Evolutionary conservation across 2,329 filamentous ascomycete genomes (phyloP).

Genomic region (Xylaria sp.): DNA sequence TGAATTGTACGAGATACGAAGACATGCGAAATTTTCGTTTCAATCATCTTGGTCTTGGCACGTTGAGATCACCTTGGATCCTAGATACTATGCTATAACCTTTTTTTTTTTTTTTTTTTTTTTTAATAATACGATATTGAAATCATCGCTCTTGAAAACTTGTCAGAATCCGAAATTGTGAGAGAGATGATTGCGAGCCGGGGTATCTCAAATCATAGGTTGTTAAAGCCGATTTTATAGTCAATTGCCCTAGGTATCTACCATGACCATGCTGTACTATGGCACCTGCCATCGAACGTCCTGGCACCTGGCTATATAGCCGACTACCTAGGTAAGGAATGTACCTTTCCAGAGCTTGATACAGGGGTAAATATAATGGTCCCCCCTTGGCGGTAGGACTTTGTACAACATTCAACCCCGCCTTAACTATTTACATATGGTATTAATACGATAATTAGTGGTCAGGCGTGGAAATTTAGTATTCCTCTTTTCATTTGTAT

Average conservation of each 20-base stretch:
- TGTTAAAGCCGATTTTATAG: too few species aligned
- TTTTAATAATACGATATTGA: too few species aligned
- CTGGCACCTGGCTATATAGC: background rate
- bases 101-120: too few species aligned
- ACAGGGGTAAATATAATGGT: background rate
- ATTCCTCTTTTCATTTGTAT: background rate
- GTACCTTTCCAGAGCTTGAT: background rate
- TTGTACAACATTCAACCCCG: background rate
- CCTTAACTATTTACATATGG: background rate
- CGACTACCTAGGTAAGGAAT: background rate
- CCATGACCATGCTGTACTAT: too few species aligned
- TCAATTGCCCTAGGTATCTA: too few species aligned
- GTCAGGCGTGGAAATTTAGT: too few species aligned
- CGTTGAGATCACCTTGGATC: background rate
- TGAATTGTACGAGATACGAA: conserved; percentile 20
- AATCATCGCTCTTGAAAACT: too few species aligned
- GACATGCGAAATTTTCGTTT: conserved; percentile 2
- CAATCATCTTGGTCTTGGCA: background rate
- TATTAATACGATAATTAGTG: too few species aligned
- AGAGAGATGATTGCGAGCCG: too few species aligned
- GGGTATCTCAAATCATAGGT: too few species aligned
- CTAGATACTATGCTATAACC: background rate
- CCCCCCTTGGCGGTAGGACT: background rate
- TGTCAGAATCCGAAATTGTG: too few species aligned
- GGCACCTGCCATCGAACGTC: too few species aligned